A percentile compares a stretch with the other conserved stretches of the same genome.
Evolutionary conservation across 2,329 filamentous ascomycete genomes (phyloP).

Genomic region (Microcyclosporella mali): DNA sequence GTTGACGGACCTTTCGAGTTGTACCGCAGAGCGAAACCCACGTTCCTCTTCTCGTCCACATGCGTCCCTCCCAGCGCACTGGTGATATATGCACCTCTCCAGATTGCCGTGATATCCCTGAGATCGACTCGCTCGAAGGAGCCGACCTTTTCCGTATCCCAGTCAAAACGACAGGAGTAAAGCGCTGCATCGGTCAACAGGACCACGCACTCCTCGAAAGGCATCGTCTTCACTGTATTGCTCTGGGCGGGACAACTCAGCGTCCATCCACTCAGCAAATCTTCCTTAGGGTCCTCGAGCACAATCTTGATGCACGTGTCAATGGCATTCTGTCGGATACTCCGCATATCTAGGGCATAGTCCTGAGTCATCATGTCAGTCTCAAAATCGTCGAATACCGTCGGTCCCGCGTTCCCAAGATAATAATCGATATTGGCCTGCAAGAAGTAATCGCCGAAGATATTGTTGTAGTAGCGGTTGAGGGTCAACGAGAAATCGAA

Average conservation of each 20-base stretch:
- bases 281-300: conserved; percentile 70
- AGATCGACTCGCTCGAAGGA: conserved; percentile 84
- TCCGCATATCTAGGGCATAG: conserved; percentile 77
- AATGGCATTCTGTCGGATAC: conserved; percentile 81
- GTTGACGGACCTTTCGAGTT: conserved; percentile 64
- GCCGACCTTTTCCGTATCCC: conserved; percentile 88
- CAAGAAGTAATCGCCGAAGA: conserved; percentile 96
- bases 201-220: conserved; percentile 83
- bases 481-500: conserved; percentile 87
- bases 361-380: conserved; percentile 88
- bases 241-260: conserved; percentile 68
- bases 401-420: conserved; percentile 75
- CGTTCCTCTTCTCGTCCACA: conserved; percentile 69
- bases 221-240: conserved; percentile 59
- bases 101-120: conserved; percentile 64
- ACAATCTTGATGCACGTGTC: conserved; percentile 83
- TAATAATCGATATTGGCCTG: conserved; percentile 96
- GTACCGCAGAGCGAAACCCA: conserved; percentile 78
- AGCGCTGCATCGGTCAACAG: conserved; percentile 78
- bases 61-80: conserved; percentile 74
- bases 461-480: conserved; percentile 73
- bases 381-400: conserved; percentile 91
- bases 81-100: conserved; percentile 82
- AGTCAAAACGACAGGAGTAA: conserved; percentile 88
- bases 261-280: conserved; percentile 85